phyloP scores from a whole-genome alignment of 2,329 filamentous ascomycete genomes.

The Leptographium wingfieldii region DNA sequence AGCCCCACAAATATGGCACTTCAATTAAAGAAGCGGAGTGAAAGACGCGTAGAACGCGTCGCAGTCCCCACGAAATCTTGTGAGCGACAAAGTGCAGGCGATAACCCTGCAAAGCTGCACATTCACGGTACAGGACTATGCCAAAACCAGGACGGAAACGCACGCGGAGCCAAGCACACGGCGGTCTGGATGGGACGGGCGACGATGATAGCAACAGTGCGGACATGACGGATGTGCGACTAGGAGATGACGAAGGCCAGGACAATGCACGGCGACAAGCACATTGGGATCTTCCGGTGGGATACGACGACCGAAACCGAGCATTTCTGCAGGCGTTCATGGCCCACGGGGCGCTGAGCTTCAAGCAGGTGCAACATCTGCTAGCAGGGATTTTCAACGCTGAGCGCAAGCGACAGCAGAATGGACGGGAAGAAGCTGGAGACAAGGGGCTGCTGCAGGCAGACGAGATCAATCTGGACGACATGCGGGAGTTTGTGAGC shows the following conservation, averaged over 20 bases:
- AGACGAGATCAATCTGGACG: conserved; percentile 53
- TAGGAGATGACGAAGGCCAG: not conserved
- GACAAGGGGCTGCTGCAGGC: conserved; percentile 15
- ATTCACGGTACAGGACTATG: not conserved
- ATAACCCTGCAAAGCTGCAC: not conserved
- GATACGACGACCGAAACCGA: conserved; percentile 54
- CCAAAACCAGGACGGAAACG: conserved; percentile 5
- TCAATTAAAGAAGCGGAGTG: not conserved
- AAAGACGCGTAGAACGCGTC: not conserved
- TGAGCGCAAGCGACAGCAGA: conserved; percentile 32
- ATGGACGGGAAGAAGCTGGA: conserved; percentile 48
- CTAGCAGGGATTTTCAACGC: conserved; percentile 64
- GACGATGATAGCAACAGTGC: not conserved
- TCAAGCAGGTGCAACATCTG: conserved; percentile 58
- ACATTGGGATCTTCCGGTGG: conserved; percentile 14
- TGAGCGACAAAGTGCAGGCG: not conserved
- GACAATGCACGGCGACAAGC: not conserved
- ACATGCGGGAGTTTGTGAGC: conserved; percentile 56
- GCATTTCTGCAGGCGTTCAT: conserved; percentile 87
- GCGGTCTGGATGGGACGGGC: not conserved
- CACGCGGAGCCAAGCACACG: not conserved
- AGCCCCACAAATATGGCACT: not conserved
- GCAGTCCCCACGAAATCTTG: not conserved
- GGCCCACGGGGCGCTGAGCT: conserved; percentile 63
- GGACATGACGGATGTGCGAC: not conserved